Base-by-base conservation (phyloP, 331 rosid species). In the Quercus tomentella region DNA sequence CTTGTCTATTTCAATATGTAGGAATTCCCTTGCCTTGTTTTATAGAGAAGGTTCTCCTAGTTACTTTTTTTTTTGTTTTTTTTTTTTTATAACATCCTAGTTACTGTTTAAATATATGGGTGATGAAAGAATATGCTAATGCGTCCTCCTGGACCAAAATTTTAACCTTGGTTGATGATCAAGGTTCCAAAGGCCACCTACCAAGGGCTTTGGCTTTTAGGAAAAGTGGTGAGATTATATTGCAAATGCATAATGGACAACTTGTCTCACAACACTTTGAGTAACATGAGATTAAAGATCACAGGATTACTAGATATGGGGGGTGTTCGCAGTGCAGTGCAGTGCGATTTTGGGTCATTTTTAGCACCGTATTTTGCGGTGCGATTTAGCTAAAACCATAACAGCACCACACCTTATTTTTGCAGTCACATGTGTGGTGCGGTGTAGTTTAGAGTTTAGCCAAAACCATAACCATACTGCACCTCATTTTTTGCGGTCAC, bases 81-180 rank as follows among this genome's bases (percentile, higher is more conserved):
- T 26, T 26, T 26, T 26, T 26, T 26, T 26, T 2, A 26, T 1
- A 2, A 26, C 2, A 21, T 57, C 28, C 7, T 4, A 55, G 9
- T 3, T 67, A 76, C 5, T 28, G 56, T 26, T 54, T 73, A 25
- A 69, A 74, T 17, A 82, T 78, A 25, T 78, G 86, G 86, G 69
- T 74, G 10, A 83, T 83, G 82, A 78, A 74, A 49, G 86, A 83
- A 28, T 83, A 83, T 60, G 80, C 74, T 31, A 69, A 45, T 28
- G 74, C 25, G 62, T 73, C 54, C 16, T 83, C 86, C 16, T 83
- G 86, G 86, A 83, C 12, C n/a, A 83, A 78, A 70, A 35, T 79
- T 6, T 74, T 57, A 35, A 5, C 56, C 25, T 83, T 7, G 17
- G 3, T 1, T 23, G 2, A 22, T 63, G 28, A 26, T 26, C 28